Base-by-base conservation (phyloP, 768 basidiomycete species). In the Cantharellus cinnabarinus region DNA sequence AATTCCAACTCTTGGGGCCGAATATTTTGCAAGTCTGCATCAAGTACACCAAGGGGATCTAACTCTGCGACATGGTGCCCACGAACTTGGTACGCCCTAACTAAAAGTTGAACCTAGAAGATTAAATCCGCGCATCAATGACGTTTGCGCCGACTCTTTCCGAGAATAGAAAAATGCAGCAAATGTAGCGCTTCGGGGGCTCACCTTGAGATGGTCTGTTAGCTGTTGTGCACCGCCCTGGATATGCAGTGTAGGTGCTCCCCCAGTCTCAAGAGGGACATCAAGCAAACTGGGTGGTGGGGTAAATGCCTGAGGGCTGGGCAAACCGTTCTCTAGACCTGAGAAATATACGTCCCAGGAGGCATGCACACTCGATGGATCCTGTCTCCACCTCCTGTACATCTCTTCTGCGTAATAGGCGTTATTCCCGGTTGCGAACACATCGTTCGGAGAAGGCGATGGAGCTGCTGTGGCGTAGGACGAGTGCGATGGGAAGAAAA, bases 31-130 rank as follows among this genome's bases (percentile, higher is more conserved):
- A 97, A 79, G 70, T 98, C 94, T 42, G 89, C 78, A 65, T 90
- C 83, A 57, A 87, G 77, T 66, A 99, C 91, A 14, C 91, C 91
- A 15, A 99, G 79, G 40, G 95, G 95, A 68, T 99, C 95, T 58
- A 99, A 77, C 63, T 95, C 86, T 41, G 94, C 95, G 60, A 91
- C 77, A 66, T 97, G 91, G 67, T 99, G 95, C 14, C 95, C 95
- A 61, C 94, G 87, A 15, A 99, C 95, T 81, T 99, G 95, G 72
- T 95, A 99, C 2, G 95, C 95, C 59, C 95, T 85, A 57, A 97
- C 90, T 59, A 99, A 82, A 38, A 98, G 78, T 85, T 99, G 95
- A 15, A 90, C 84, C 94, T 98, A 67, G 2, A 50, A 14, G 51
- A 54, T 10, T 7, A 54, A 54, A 35, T 35, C 34, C 34, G 7